These are phyloP conservation scores for Pythium apleroticum DNA, from an alignment of 352 stramenopile species.

Conservation along the genomic window DNA sequence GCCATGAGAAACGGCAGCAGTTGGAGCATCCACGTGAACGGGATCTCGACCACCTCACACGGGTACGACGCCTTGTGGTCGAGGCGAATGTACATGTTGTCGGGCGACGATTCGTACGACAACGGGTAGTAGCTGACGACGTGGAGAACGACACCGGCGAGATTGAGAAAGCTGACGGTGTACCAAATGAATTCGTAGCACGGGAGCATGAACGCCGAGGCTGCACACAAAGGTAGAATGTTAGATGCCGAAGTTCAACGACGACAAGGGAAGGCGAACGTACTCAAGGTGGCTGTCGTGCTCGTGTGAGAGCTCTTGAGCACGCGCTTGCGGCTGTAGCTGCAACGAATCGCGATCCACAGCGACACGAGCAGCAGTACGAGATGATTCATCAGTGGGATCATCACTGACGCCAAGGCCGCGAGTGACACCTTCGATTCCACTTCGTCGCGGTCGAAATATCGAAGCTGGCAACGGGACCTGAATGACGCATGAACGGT, in stretches of 20 bases:
- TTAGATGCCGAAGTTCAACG: background rate
- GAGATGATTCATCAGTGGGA: conserved; percentile 65
- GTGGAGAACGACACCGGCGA: conserved; percentile 52
- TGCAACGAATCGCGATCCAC: conserved; percentile 77
- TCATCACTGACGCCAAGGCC: conserved; percentile 45
- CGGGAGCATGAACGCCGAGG: conserved; percentile 85
- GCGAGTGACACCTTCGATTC: conserved; percentile 32
- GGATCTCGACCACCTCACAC: conserved; percentile 55
- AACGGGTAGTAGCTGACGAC: conserved; percentile 46
- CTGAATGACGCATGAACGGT: conserved; percentile 37
- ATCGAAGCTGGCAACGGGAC: conserved; percentile 40
- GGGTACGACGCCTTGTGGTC: conserved; percentile 40
- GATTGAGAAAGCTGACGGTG: conserved; percentile 59
- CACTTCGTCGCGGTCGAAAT: conserved; percentile 20
- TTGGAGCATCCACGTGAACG: conserved; percentile 74
- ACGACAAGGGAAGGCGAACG: conserved; percentile 22
- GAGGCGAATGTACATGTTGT: conserved; percentile 3
- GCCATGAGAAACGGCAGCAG: conserved; percentile 85
- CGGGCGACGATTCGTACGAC: conserved; percentile 10
- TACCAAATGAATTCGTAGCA: conserved; percentile 89
- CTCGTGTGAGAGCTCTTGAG: conserved; percentile 53
- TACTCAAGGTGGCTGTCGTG: conserved; percentile 78
- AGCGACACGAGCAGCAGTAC: conserved; percentile 69
- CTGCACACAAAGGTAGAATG: conserved; percentile 30
- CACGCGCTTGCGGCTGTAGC: conserved; percentile 69